Conservation (phyloP, 208 protist genomes). For the Trypanosoma melophagium region DNA sequence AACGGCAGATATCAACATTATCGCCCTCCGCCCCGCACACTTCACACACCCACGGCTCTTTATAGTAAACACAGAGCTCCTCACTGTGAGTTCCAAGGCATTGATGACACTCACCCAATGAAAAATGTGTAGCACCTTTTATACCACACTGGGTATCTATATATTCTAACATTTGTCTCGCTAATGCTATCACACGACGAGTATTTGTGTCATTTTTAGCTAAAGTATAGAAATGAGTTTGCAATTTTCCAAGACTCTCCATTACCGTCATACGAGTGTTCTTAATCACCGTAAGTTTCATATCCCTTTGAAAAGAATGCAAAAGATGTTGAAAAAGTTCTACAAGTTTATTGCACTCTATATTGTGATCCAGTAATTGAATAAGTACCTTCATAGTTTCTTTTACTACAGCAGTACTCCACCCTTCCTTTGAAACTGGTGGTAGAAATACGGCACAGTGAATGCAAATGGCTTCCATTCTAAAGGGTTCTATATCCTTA, state of each 20-base stretch:
- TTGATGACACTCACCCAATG: slow-evolving; percentile 44
- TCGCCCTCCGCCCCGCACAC: slow-evolving; percentile 51
- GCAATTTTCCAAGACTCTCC: slow-evolving; percentile 11
- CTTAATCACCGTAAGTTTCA: slow-evolving; percentile 5
- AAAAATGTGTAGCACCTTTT: slow-evolving; percentile 18
- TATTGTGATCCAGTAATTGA: background rate
- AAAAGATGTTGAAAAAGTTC: slow-evolving; percentile 20
- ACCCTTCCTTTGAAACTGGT: slow-evolving; percentile 30
- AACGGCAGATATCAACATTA: slow-evolving; percentile 73
- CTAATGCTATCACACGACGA: slow-evolving; percentile 46
- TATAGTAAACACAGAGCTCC: slow-evolving; percentile 44
- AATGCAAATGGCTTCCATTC: slow-evolving; percentile 24
- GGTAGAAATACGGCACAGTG: slow-evolving; percentile 23
- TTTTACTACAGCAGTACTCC: slow-evolving; percentile 25
- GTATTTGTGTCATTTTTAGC: slow-evolving; percentile 28
- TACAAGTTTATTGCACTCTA: background rate
- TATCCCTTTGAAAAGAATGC: slow-evolving; percentile 5
- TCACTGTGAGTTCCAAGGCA: slow-evolving; percentile 69
- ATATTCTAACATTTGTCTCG: slow-evolving; percentile 48
- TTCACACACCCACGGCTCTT: slow-evolving; percentile 55
- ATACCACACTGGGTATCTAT: slow-evolving; percentile 44
- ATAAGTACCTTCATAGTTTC: slow-evolving; percentile 19
- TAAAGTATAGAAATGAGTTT: background rate
- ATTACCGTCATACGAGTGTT: slow-evolving; percentile 16
- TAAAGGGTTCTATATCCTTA: slow-evolving; percentile 6